phyloP scores from a whole-genome alignment of 2,329 filamentous ascomycete species.

The Pseudopithomyces chartarum region DNA sequence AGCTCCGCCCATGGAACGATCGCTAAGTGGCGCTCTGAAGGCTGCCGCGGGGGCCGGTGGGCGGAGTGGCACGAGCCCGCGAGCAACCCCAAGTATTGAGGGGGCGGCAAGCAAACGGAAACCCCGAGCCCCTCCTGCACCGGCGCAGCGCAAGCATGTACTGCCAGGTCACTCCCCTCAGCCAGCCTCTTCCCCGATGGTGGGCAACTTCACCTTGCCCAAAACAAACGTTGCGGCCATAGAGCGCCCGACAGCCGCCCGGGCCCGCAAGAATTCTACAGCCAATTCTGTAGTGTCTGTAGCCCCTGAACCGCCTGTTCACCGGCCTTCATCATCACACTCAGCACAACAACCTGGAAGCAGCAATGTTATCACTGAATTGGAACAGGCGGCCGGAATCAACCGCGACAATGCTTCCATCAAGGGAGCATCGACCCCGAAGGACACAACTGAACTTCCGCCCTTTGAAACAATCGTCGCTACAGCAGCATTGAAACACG shows the following conservation, averaged over 20 bases:
- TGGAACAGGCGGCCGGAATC: slow-evolving; percentile 38
- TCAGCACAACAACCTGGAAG: slow-evolving; percentile 33
- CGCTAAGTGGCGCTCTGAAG: slow-evolving; percentile 63
- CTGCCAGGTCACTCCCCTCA: slow-evolving; percentile 68
- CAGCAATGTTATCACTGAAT: slow-evolving; percentile 38
- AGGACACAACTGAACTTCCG: slow-evolving; percentile 32
- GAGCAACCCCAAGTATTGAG: slow-evolving; percentile 68
- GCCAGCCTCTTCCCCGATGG: slow-evolving; percentile 75
- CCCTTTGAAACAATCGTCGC: slow-evolving; percentile 51
- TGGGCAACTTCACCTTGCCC: slow-evolving; percentile 64
- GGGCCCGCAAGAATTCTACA: slow-evolving; percentile 74
- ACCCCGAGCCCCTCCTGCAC: slow-evolving; percentile 68
- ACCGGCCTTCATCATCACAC: slow-evolving; percentile 44
- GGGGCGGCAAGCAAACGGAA: slow-evolving; percentile 67
- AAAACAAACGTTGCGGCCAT: slow-evolving; percentile 56
- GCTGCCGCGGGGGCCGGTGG: slow-evolving; percentile 49
- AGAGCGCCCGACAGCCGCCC: slow-evolving; percentile 68
- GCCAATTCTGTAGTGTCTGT: slow-evolving; percentile 51
- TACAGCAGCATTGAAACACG: slow-evolving; percentile 53
- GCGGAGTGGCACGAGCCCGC: slow-evolving; percentile 61
- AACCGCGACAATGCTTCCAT: slow-evolving; percentile 27
- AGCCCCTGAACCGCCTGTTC: slow-evolving; percentile 51
- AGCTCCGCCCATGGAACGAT: slow-evolving; percentile 65
- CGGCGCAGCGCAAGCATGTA: slow-evolving; percentile 74
- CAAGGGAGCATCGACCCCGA: slow-evolving; percentile 36